phyloP scores from a whole-genome alignment of 768 basidiomycete species.

The Coprinopsis strossmayeri region DNA sequence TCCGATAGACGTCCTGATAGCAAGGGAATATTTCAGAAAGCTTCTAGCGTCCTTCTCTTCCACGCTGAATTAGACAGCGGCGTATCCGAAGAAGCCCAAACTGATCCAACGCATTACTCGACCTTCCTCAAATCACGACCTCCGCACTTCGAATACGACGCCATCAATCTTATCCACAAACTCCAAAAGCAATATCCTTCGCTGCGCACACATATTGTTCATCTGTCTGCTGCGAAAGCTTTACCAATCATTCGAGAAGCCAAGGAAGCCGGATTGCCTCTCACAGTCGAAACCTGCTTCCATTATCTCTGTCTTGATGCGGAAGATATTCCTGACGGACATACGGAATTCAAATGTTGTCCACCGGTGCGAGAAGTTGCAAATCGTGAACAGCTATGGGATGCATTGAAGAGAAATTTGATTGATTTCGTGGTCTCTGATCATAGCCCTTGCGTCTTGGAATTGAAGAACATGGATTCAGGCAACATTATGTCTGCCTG shows the following conservation, averaged over 20 bases:
- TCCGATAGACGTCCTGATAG: constrained; percentile 8
- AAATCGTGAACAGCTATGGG: constrained; percentile 78
- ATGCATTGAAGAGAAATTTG: constrained; percentile 69
- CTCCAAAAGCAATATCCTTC: constrained; percentile 57
- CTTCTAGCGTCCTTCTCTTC: constrained; percentile 72
- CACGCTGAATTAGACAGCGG: constrained; percentile 77
- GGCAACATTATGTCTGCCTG: constrained; percentile 87
- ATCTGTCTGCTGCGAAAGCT: constrained; percentile 82
- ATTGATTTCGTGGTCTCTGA: constrained; percentile 96
- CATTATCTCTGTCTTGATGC: constrained; percentile 86
- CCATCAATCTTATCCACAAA: constrained; percentile 69
- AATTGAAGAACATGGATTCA: constrained; percentile 70
- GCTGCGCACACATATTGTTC: constrained; percentile 89
- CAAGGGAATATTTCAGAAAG: constrained; percentile 36
- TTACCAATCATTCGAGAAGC: constrained; percentile 73
- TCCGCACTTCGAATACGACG: constrained; percentile 68
- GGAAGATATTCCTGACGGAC: constrained; percentile 64
- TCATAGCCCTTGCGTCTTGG: constrained; percentile 84
- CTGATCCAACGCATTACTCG: constrained; percentile 52
- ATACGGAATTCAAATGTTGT: constrained; percentile 92
- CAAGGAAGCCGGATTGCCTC: constrained; percentile 49
- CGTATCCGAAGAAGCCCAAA: constrained; percentile 5
- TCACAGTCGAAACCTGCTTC: constrained; percentile 97
- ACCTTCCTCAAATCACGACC: constrained; percentile 89
- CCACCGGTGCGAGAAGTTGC: constrained; percentile 77